Base-by-base conservation (phyloP, 192 early-diverging fungal species). In the Chytriomyces sp. region DNA sequence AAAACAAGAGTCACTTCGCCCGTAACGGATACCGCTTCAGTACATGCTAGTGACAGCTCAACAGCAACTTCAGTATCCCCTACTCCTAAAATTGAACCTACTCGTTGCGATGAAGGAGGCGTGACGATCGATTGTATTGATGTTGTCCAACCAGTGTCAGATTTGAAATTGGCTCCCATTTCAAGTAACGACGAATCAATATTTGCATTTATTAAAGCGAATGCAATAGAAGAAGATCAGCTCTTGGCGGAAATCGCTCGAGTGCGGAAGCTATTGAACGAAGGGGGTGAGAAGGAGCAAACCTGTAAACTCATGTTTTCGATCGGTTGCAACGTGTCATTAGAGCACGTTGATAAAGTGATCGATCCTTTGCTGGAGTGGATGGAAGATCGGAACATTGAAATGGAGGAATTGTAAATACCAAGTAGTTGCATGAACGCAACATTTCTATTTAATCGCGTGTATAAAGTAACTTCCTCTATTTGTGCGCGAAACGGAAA, bases 261-360 rank as follows among this genome's bases (percentile, higher is more conserved):
- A n/a, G n/a, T n/a, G n/a, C n/a, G n/a, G 22, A 25, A 34, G 25
- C 33, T 28, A 6, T 60, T 19, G 37, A 60, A 36, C 19, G 32
- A 60, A 7, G 5, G 4, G 4, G 59, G 59, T 7, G 25, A 3
- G 19, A 5, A 84, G 34, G 93, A 95, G 72, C 65, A 91, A 39
- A 85, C 90, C 62, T 96, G 90, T 77, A 93, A 93, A 78, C 80
- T 86, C 60, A 85, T 98, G 36, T 93, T 96, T 78, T 88, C 93
- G 12, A 85, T 89, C n/a, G 93, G 93, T 75, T 95, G 93, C 72
- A 85, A 89, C 66, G 88, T 96, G 30, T 82, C 87, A 6, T 75
- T 92, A 22, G 91, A 90, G 0, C 82, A 90, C 36, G 93, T 95
- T 1, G 93, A 95, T 66, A 81, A 88, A 26, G 81, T 93, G 80